phyloP scores from a whole-genome alignment of 1,284 basidiomycete genomes.

The Rhodotorula sp. region DNA sequence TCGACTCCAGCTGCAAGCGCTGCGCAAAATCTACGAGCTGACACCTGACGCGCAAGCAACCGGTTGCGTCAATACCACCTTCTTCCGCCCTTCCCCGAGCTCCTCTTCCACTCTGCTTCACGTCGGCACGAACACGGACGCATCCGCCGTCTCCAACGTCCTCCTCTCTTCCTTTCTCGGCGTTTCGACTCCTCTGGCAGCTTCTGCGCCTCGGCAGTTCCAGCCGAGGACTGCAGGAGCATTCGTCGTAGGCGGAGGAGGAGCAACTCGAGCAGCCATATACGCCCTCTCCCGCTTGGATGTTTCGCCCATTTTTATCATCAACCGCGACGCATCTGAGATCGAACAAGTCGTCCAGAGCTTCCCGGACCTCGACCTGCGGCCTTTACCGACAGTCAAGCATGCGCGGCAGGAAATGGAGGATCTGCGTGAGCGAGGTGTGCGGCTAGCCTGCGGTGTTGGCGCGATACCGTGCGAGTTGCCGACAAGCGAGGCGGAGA shows the following conservation, averaged over 20 bases:
- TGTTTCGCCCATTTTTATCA: not conserved
- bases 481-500: not conserved
- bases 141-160: not conserved
- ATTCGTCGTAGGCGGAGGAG: conserved; percentile 7
- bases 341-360: not conserved
- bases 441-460: not conserved
- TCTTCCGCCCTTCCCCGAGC: not conserved
- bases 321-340: conserved; percentile 1
- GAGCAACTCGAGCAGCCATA: conserved; percentile 8
- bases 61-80: conserved; percentile 14
- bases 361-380: not conserved
- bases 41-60: not conserved
- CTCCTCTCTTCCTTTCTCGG: not conserved
- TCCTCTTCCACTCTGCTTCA: not conserved
- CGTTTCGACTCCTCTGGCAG: not conserved
- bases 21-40: not conserved
- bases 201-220: not conserved
- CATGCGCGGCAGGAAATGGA: not conserved
- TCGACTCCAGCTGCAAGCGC: not conserved
- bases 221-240: not conserved
- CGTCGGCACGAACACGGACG: conserved; percentile 5
- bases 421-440: not conserved
- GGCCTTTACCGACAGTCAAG: not conserved
- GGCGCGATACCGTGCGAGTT: not conserved
- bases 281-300: not conserved